A percentile compares a stretch with the other conserved stretches of the same genome.
These are phyloP conservation scores for Phytopythium delawarense DNA, from an alignment of 352 stramenopile species.

Conservation along the genomic window DNA sequence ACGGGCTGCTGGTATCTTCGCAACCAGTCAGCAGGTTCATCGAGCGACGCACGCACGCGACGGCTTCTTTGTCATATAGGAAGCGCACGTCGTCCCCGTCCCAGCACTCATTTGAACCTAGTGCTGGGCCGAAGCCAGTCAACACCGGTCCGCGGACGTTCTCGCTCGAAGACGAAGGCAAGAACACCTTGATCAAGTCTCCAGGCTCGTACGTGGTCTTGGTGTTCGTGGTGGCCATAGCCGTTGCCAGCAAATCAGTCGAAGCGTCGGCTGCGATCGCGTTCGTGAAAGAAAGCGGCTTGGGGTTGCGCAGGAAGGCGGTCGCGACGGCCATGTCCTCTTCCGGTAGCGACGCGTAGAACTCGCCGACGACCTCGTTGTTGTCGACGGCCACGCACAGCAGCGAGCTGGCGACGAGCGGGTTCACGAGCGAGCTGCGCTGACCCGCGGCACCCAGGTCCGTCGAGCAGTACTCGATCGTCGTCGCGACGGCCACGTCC, in stretches of 20 bases:
- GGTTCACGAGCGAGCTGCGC: slow-evolving; percentile 19
- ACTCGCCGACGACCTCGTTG: slow-evolving; percentile 39
- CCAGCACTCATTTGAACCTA: slow-evolving; percentile 26
- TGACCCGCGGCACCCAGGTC: slow-evolving; percentile 23
- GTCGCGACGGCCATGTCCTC: slow-evolving; percentile 25
- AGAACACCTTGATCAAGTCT: slow-evolving; percentile 31
- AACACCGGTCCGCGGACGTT: slow-evolving; percentile 17
- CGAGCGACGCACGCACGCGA: slow-evolving; percentile 10
- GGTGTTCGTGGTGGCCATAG: neutral
- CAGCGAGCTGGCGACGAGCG: slow-evolving; percentile 39
- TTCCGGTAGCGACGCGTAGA: slow-evolving; percentile 20
- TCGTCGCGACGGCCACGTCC: neutral
- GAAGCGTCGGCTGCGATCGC: slow-evolving; percentile 1
- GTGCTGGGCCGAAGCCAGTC: slow-evolving; percentile 9
- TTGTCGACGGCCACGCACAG: slow-evolving; percentile 47
- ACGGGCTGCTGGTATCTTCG: neutral
- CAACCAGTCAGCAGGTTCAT: slow-evolving; percentile 15
- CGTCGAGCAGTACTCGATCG: slow-evolving; percentile 40
- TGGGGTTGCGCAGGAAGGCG: slow-evolving; percentile 38
- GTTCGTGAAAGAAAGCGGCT: slow-evolving; percentile 22
- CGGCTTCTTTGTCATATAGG: slow-evolving; percentile 5
- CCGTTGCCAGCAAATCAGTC: neutral
- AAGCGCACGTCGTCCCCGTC: slow-evolving; percentile 24
- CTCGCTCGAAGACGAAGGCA: slow-evolving; percentile 3
- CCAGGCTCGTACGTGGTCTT: slow-evolving; percentile 19